Evolutionary conservation across 257 asterid genomes (phyloP), one percentile per base, ranked within the genome.

Genomic region (Rauvolfia tetraphylla): DNA sequence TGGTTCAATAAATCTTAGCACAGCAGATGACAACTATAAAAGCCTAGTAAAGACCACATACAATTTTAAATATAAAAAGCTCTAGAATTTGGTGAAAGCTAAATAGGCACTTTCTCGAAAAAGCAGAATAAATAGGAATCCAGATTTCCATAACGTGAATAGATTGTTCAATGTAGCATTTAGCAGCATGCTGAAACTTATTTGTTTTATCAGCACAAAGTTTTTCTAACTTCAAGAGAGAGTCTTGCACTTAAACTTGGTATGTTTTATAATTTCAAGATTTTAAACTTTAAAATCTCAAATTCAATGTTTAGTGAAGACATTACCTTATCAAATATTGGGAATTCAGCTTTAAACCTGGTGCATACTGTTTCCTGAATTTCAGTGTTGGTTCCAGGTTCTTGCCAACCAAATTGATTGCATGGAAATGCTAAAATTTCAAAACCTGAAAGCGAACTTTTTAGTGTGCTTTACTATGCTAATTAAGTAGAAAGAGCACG

Each of bases 361-460:
- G 89, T 85, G 87, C 96, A 93, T 27, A 83, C 96, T 71, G 92
- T 77, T 84, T 89, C 90, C 83, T 83, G 80, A 75, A 93, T 93
- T 83, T 93, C 91, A 66, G 88, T 91, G 75, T 84, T 91, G 33
- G 88, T 91, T 83, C 97, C 98, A 9, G 97, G 97, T 79, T 93
- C 97, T 88, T 93, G 98, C 76, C 86, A 88, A 75, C 79, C 90
- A 81, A 93, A 93, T 83, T 93, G 98, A 75, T 93, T 93, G 88
- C 97, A 93, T 76, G 98, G 98, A 90, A 93, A 93, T 74, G 97
- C 98, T 22, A 93, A 86, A 38, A 93, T 87, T 84, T 93, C 98
- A 3, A 93, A 83, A 79, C 92, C 98, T 93, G 82, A 62, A 22
- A 75, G 72, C 31, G 34, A 65, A 31, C 15, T 10, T 38, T 18